phyloP scores from a whole-genome alignment of 495 filamentous ascomycete species.

The Aspergillus diversus region DNA sequence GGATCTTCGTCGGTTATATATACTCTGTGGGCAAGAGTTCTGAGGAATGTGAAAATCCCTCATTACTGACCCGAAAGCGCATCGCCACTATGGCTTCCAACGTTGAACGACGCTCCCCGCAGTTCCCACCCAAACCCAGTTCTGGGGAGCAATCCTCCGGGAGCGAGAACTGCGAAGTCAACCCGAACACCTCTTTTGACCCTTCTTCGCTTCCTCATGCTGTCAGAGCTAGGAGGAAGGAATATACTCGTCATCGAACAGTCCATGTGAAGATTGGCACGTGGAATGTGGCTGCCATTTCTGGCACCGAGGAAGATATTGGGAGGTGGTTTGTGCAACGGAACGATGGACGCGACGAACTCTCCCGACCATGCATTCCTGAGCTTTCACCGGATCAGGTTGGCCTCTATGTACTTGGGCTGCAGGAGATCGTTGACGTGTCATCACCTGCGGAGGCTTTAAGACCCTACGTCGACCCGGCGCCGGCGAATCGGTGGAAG shows the following conservation, averaged over 20 bases:
- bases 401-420: constrained; percentile 84
- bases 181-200: constrained; percentile 32
- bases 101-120: constrained; percentile 13
- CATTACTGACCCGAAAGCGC: constrained; percentile 2
- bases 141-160: constrained; percentile 28
- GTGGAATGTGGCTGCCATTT: constrained; percentile 90
- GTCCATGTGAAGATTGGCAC: constrained; percentile 85
- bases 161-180: constrained; percentile 23
- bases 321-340: constrained; percentile 83
- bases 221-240: constrained; percentile 70
- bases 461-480: constrained; percentile 73
- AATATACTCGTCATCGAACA: constrained; percentile 71
- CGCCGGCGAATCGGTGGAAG: constrained; percentile 76
- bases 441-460: constrained; percentile 66
- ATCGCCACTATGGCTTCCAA: constrained; percentile 25
- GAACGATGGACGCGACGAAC: constrained; percentile 64
- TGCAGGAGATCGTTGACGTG: constrained; percentile 92
- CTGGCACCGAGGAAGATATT: constrained; percentile 83
- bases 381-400: constrained; percentile 59
- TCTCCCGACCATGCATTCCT: constrained; percentile 49
- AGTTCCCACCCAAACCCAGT: constrained; percentile 8
- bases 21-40: neutral
- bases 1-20: neutral
- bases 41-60: constrained; percentile 1
- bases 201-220: constrained; percentile 57